Evolutionary conservation across 176 grass and related monocot genomes (phyloP).

Genomic region (Oryza longistaminata): DNA sequence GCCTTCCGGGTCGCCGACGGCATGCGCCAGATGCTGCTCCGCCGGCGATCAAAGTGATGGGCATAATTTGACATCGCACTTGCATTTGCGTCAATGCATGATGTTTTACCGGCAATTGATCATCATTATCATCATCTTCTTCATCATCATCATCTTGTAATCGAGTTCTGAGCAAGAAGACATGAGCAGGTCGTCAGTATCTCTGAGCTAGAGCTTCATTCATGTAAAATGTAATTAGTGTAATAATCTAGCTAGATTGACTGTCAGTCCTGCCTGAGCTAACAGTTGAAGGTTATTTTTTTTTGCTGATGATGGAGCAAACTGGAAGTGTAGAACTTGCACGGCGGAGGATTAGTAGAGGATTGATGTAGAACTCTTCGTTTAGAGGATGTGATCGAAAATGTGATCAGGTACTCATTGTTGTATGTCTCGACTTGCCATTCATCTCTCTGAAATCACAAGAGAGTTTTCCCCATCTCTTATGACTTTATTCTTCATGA

Average conservation of each 20-base stretch:
- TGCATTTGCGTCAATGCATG: background rate
- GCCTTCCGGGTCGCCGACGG: conserved; percentile 75
- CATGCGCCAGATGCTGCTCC: conserved; percentile 72
- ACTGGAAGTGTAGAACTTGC: background rate
- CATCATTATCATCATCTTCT: background rate
- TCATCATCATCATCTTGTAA: background rate
- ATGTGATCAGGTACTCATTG: too few relatives aligned
- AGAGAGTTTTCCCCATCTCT: too few relatives aligned
- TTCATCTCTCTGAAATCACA: background rate
- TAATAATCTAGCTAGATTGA: conserved; percentile 8
- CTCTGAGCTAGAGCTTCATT: background rate
- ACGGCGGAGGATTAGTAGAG: background rate
- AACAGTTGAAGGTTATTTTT: background rate
- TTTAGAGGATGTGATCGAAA: background rate
- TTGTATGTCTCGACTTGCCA: background rate
- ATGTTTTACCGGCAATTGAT: background rate
- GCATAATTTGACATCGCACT: background rate
- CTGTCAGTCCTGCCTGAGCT: background rate
- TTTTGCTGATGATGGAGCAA: background rate
- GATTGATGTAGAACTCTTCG: background rate
- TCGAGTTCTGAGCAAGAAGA: background rate
- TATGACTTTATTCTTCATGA: too few relatives aligned
- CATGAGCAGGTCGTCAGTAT: background rate
- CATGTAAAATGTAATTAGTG: background rate
- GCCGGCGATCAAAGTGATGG: conserved; percentile 39